phyloP scores from a whole-genome alignment of 2,329 filamentous ascomycete species.

The Alternaria triticimaculans region DNA sequence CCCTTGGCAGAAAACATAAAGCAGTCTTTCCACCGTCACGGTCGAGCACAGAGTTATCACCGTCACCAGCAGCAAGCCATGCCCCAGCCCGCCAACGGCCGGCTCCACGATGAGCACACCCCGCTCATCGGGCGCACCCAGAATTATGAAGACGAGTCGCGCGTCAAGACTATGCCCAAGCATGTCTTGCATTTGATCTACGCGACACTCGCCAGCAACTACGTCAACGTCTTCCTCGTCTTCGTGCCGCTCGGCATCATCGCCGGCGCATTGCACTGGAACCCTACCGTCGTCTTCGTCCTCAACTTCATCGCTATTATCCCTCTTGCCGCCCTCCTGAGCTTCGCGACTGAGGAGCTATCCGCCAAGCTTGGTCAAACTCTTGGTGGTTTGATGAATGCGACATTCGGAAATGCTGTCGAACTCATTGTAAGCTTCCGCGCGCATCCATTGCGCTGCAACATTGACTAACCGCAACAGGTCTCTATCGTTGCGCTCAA shows the following conservation, averaged over 20 bases:
- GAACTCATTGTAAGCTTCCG: slow-evolving; percentile 69
- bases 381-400: slow-evolving; percentile 75
- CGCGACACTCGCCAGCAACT: slow-evolving; percentile 57
- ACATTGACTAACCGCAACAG: slow-evolving; percentile 53
- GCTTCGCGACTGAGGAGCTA: slow-evolving; percentile 80
- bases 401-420: slow-evolving; percentile 80
- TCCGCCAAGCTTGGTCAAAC: slow-evolving; percentile 75
- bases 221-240: slow-evolving; percentile 74
- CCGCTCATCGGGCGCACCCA: slow-evolving; percentile 35
- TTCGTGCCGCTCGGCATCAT: slow-evolving; percentile 76
- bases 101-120: slow-evolving; percentile 35
- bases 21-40: slow-evolving; percentile 40
- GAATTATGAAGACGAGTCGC: slow-evolving; percentile 29
- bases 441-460: neutral
- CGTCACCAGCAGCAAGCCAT: slow-evolving; percentile 20
- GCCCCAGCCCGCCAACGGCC: slow-evolving; percentile 37
- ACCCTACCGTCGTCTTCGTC: slow-evolving; percentile 71
- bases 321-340: slow-evolving; percentile 74
- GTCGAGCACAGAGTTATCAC: slow-evolving; percentile 28
- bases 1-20: slow-evolving; percentile 42
- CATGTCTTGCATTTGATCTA: slow-evolving; percentile 49
- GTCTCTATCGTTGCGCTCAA: slow-evolving; percentile 90
- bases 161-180: slow-evolving; percentile 38
- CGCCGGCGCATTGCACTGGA: slow-evolving; percentile 68
- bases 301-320: slow-evolving; percentile 85